Evolutionary conservation across 768 basidiomycete species (phyloP).

Genomic region (Candolleomyces eurysporus): DNA sequence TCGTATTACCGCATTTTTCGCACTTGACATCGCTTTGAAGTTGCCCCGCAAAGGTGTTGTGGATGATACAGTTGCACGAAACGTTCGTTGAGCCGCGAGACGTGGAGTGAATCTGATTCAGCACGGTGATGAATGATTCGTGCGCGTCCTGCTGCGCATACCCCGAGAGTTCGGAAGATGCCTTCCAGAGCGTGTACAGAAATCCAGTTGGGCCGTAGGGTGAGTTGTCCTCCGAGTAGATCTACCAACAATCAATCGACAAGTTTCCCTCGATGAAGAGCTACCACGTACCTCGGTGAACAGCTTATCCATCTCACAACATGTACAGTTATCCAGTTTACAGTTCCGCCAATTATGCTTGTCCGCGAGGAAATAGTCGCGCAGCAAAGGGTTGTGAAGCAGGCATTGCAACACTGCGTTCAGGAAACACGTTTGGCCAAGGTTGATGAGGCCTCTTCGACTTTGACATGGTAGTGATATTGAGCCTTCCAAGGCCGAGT

Average conservation of each 20-base stretch:
- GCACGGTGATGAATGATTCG: conserved; percentile 77
- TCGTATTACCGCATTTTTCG: conserved; percentile 77
- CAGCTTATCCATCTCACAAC: conserved; percentile 91
- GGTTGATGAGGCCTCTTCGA: conserved; percentile 84
- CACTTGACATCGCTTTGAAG: conserved; percentile 90
- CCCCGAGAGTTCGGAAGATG: conserved; percentile 78
- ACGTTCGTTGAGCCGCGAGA: conserved; percentile 73
- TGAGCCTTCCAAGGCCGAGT: conserved; percentile 46
- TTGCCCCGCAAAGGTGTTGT: conserved; percentile 84
- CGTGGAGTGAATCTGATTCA: conserved; percentile 85
- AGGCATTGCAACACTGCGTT: conserved; percentile 90
- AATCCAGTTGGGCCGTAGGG: conserved; percentile 84
- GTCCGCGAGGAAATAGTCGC: conserved; percentile 88
- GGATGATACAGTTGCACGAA: conserved; percentile 87
- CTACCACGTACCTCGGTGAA: conserved; percentile 59
- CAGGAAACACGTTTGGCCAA: conserved; percentile 93
- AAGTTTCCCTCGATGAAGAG: neutral
- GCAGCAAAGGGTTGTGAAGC: conserved; percentile 84
- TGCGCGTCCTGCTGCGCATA: conserved; percentile 96
- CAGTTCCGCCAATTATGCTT: conserved; percentile 79
- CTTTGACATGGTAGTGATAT: conserved; percentile 72
- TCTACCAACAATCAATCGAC: conserved; percentile 26
- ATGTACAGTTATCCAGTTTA: conserved; percentile 72
- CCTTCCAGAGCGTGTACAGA: conserved; percentile 81
- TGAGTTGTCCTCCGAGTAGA: conserved; percentile 53